Conservation (phyloP, 1,139 yeast species). For the Taphrina populina region DNA sequence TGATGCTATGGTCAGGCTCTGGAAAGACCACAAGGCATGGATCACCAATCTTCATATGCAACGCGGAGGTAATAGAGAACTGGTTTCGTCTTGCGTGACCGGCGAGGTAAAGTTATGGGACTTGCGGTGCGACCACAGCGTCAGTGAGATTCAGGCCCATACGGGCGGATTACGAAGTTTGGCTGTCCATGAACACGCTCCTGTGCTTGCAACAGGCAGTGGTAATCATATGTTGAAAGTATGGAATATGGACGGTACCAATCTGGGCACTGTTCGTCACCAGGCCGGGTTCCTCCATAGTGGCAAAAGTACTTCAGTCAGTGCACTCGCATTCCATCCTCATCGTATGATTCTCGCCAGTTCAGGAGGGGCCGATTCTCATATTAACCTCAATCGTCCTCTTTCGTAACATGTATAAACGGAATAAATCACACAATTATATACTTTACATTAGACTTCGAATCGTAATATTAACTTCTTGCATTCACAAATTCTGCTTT, state of each 20-base stretch:
- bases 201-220: conserved; percentile 59
- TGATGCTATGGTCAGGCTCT: conserved; percentile 79
- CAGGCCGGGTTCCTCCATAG: conserved; percentile 48
- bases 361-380: conserved; percentile 35
- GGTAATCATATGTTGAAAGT: conserved; percentile 61
- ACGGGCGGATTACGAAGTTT: conserved; percentile 68
- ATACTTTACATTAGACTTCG: no score
- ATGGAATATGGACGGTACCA: conserved; percentile 83
- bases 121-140: conserved; percentile 70
- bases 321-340: conserved; percentile 79
- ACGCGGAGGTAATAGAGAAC: conserved; percentile 90
- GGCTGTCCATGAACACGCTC: conserved; percentile 94
- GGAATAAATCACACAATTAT: no score
- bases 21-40: conserved; percentile 65
- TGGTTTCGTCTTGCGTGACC: conserved; percentile 75
- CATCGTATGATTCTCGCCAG: conserved; percentile 89
- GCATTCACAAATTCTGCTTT: no score
- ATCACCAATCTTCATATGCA: conserved; percentile 89
- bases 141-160: conserved; percentile 60
- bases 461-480: no score
- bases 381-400: conserved; percentile 28
- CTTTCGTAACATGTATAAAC: no score
- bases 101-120: conserved; percentile 91
- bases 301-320: conserved; percentile 52
- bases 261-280: conserved; percentile 62